Conservation (phyloP, 1,139 yeast species). For the Suhomyces yuchorum region DNA sequence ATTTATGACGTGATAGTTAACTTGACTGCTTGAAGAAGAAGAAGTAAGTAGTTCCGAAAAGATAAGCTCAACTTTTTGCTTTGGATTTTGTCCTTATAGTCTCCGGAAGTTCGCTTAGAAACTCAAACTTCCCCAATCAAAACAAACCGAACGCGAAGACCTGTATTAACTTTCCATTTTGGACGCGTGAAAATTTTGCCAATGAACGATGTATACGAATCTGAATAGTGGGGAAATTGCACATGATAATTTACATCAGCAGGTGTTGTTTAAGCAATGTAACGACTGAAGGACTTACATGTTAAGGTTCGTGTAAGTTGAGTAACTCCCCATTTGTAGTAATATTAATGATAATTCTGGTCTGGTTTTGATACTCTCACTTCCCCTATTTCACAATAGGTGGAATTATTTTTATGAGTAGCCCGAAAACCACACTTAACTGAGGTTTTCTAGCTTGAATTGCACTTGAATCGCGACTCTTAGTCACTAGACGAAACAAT, state of each 20-base stretch:
- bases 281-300: too few relatives aligned
- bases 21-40: too few relatives aligned
- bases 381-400: not conserved
- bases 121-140: not conserved
- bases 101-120: not conserved
- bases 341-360: not conserved
- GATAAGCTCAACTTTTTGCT: not conserved
- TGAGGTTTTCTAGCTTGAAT: not conserved
- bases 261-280: too few relatives aligned
- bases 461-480: not conserved
- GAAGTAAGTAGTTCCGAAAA: not conserved
- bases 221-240: slow-evolving; percentile 1
- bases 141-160: slow-evolving; percentile 1
- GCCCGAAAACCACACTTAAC: not conserved
- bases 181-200: slow-evolving; percentile 10
- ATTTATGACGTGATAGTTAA: too few relatives aligned
- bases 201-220: not conserved
- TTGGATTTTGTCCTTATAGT: not conserved
- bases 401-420: not conserved
- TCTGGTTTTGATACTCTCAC: not conserved
- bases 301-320: too few relatives aligned
- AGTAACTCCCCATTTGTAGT: too few relatives aligned
- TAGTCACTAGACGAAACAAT: not conserved
- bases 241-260: not conserved
- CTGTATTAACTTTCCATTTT: not conserved